Base-by-base conservation (phyloP, 2,329 filamentous ascomycete genomes). In the Hypocreales sp. region DNA sequence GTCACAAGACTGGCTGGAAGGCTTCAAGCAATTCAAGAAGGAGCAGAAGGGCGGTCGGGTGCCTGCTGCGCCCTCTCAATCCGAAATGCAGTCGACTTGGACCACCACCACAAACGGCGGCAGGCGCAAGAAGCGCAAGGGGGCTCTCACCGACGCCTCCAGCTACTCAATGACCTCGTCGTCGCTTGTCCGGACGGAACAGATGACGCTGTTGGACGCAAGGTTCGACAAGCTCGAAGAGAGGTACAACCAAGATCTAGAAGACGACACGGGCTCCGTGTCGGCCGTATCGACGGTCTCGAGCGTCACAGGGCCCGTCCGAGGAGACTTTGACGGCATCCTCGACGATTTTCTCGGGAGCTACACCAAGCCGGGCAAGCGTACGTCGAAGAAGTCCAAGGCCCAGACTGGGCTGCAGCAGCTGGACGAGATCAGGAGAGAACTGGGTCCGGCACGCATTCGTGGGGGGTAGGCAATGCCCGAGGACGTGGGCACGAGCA, bases 21-120 rank as follows among this genome's bases (percentile, higher is more conserved):
- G 94, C 43, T 95, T 93, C 57, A 80, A 81, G 41, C 82, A 90
- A 47, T 95, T 92, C 64, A 94, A 95, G 53, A 80, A 79, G 45
- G 81, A 86, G 33, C 66, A 76, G 42, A 72, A 71, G 40, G 47
- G 48, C 1, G 48, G 50, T 11, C 46, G 61, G 35, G 42, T 42
- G 15, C 48, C 42, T 19, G 53, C 49, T 5, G 61, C 65, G 1
- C 44, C 50, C n/a, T 45, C 50, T 16, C 65, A 66, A 11, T 76
- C 73, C 4, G 77, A 78, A 36, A 44, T 77, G 25, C 72, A 79
- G 42, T 79, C 79, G 5, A 60, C 77, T 39, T 68, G 79, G 58
- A 84, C 78, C 2, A 74, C 78, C 1, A 84, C 79, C 3, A 77
- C 80, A 2, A 79, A 76, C 35, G 82, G 80, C 20, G 83, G 83